These are phyloP conservation scores for Fonsecaea multimorphosa DNA, from an alignment of 2,329 filamentous ascomycete species.

Conservation along the genomic window DNA sequence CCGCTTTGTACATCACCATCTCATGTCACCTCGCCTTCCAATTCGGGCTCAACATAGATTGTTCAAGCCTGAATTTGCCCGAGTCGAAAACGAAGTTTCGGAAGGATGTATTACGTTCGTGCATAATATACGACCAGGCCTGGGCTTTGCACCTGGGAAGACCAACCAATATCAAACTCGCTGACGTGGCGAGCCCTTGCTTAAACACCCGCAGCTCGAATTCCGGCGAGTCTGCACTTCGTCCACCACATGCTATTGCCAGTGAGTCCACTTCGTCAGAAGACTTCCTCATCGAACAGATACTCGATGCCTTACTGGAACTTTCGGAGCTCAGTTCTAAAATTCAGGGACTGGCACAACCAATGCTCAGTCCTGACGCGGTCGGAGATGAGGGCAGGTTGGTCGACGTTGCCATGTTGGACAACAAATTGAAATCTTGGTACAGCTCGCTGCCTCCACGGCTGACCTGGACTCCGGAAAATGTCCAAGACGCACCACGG, in stretches of 20 bases:
- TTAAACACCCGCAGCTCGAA: not conserved
- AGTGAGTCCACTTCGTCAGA: not conserved
- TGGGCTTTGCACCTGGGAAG: not conserved
- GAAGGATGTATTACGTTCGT: not conserved
- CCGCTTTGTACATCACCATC: not conserved
- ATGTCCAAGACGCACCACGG: not conserved
- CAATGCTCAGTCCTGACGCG: not conserved
- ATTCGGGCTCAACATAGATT: slow-evolving; percentile 11
- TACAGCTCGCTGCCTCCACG: not conserved
- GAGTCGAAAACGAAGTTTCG: not conserved
- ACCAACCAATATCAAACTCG: slow-evolving; percentile 1
- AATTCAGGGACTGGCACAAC: slow-evolving; percentile 7
- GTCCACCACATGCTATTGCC: not conserved
- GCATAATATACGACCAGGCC: slow-evolving; percentile 1
- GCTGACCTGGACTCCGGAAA: not conserved
- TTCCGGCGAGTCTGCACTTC: not conserved
- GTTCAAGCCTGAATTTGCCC: not conserved
- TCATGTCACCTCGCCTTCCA: slow-evolving; percentile 10
- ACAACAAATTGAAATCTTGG: not conserved
- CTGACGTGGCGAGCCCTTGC: not conserved
- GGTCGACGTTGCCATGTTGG: too few species aligned
- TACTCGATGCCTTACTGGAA: slow-evolving; percentile 6
- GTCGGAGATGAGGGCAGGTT: too few species aligned
- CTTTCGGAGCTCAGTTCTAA: slow-evolving; percentile 3
- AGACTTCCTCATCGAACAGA: not conserved